phyloP scores from a whole-genome alignment of 1,139 yeast genomes.

The Kodamaea fungicola region DNA sequence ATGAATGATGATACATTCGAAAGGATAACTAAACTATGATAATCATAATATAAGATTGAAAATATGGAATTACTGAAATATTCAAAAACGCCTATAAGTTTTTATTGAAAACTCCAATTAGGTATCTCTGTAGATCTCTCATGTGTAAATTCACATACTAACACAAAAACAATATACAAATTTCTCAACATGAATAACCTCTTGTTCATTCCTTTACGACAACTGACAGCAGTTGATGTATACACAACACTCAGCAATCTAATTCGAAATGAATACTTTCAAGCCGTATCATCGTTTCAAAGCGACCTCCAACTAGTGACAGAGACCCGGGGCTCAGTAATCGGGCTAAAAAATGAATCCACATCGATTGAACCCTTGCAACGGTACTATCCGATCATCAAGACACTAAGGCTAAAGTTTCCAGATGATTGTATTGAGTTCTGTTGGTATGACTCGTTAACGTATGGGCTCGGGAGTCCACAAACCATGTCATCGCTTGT shows the following conservation, averaged over 20 bases:
- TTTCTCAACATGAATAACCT: slow-evolving; percentile 28
- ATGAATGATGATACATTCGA: too few relatives aligned
- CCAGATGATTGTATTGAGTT: slow-evolving; percentile 48
- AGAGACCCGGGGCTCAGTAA: slow-evolving; percentile 21
- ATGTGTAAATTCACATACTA: neutral
- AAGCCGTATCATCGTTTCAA: slow-evolving; percentile 56
- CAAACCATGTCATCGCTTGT: slow-evolving; percentile 41
- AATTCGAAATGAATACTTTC: slow-evolving; percentile 62
- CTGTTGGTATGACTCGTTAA: slow-evolving; percentile 70
- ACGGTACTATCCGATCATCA: slow-evolving; percentile 31
- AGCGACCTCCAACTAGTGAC: slow-evolving; percentile 46
- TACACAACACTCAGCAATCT: slow-evolving; percentile 43
- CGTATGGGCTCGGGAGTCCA: slow-evolving; percentile 50
- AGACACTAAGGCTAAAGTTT: slow-evolving; percentile 33
- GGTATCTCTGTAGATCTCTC: too few relatives aligned
- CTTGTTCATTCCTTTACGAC: slow-evolving; percentile 50
- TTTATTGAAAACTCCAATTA: too few relatives aligned
- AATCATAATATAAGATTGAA: too few relatives aligned
- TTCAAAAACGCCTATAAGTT: too few relatives aligned
- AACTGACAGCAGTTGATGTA: slow-evolving; percentile 46
- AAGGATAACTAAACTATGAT: too few relatives aligned
- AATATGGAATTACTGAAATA: too few relatives aligned
- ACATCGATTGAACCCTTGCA: slow-evolving; percentile 18
- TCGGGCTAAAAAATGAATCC: slow-evolving; percentile 20
- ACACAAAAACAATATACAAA: neutral